Base-by-base conservation (phyloP, 2,329 filamentous ascomycete genomes). In the Alternaria viburni region DNA sequence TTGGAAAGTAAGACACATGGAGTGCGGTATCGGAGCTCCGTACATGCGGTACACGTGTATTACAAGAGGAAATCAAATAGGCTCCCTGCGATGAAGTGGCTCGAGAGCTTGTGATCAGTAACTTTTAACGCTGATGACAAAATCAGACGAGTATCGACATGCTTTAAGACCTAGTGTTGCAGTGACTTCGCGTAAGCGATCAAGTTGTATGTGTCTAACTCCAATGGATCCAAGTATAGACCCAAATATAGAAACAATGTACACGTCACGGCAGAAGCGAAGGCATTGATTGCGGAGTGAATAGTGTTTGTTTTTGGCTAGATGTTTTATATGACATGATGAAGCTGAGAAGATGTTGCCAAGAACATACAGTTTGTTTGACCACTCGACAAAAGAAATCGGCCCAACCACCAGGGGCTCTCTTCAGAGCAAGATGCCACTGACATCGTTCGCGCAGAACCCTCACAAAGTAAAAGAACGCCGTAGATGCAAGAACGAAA, bases 401-500 rank as follows among this genome's bases (percentile, higher is more conserved):
- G 15, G 49, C 49, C 49, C 49, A 52, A 12, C 49, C 13, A 52
- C 30, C 49, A 52, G 49, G 49, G 49, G 49, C 28, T 52, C 28
- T 51, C 49, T 52, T 4, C 30, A 15, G 30, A 28, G 21, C 52
- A 43, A 21, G 26, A 28, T 54, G 25, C 32, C 50, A 26, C 41
- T 41, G 41, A 25, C 36, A 46, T 51, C 30, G 30, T 46, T 58
- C 45, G 45, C 36, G 25, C 32, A 15, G 30, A 44, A 55, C 28
- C 52, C 44, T 57, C 45, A 57, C 46, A 55, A 50, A 52, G 50
- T 56, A 23, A 51, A 51, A 58, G 41, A 61, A 64, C 61, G 57
- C 61, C 61, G 41, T 52, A 52, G 49, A 64, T 64, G 61, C 61
- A 64, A 54, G 41, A 54, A 21, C 25, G 25, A 9, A 26, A 26